A percentile compares a stretch with the other conserved stretches of the same genome.
phyloP scores from a whole-genome alignment of 2,329 filamentous ascomycete species.

The Periconia sp. region DNA sequence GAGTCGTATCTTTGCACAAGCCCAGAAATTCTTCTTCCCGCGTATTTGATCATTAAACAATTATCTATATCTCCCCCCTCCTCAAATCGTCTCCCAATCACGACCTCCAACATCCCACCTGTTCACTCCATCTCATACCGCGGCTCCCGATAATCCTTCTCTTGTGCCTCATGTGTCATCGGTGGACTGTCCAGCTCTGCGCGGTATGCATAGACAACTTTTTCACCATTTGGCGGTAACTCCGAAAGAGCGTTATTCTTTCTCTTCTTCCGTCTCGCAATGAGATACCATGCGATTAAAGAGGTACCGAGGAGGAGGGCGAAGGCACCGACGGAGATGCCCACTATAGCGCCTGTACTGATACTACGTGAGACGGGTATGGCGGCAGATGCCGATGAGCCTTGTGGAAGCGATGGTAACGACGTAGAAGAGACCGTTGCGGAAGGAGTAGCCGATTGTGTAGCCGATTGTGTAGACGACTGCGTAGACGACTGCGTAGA shows the following conservation, averaged over 20 bases:
- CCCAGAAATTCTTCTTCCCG: too few relatives aligned
- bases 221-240: not conserved
- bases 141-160: not conserved
- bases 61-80: not conserved
- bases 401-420: too few relatives aligned
- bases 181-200: not conserved
- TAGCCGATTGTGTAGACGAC: slow-evolving; percentile 4
- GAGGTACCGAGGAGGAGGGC: slow-evolving; percentile 1
- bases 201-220: slow-evolving; percentile 1
- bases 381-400: too few relatives aligned
- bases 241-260: not conserved
- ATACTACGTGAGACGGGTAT: too few relatives aligned
- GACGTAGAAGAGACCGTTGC: slow-evolving; percentile 1
- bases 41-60: too few relatives aligned
- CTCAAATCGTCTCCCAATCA: not conserved
- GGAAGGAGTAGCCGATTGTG: not conserved
- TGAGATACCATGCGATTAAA: slow-evolving; percentile 1
- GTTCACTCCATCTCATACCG: slow-evolving; percentile 3
- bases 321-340: slow-evolving; percentile 12
- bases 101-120: not conserved
- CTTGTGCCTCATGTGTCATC: slow-evolving; percentile 2
- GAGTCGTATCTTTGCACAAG: too few relatives aligned
- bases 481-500: slow-evolving; percentile 1
- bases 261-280: slow-evolving; percentile 4
- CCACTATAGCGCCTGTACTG: slow-evolving; percentile 17